Conservation (phyloP, 805 yeast genomes). For the Scheffersomyces lignosus region DNA sequence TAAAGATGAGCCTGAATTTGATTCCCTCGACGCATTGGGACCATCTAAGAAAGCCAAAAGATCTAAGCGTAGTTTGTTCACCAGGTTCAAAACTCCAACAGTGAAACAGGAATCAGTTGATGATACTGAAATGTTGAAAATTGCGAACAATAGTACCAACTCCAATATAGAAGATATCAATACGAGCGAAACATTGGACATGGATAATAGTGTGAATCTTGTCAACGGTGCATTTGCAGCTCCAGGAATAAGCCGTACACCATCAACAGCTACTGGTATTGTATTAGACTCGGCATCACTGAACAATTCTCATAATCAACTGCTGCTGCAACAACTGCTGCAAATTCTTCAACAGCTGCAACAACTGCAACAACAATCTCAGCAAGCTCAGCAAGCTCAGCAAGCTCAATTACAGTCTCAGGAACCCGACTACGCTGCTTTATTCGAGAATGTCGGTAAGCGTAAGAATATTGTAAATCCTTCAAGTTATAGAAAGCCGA, state of each 20-base stretch:
- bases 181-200: constrained; percentile 7
- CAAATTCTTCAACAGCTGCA: constrained; percentile 3
- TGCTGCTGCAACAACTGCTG: no score
- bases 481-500: constrained; percentile 23
- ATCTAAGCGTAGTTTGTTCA: constrained; percentile 37
- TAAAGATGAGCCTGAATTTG: constrained; percentile 20
- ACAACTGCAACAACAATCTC: constrained; percentile 6
- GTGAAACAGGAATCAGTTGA: background rate
- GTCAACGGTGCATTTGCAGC: constrained; percentile 10
- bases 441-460: constrained; percentile 44
- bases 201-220: constrained; percentile 5
- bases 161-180: constrained; percentile 10
- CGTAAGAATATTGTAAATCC: constrained; percentile 30
- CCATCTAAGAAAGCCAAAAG: constrained; percentile 29
- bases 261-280: constrained; percentile 15
- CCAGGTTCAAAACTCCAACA: constrained; percentile 32
- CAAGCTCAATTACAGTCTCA: background rate
- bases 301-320: constrained; percentile 15
- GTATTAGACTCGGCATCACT: constrained; percentile 15
- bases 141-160: constrained; percentile 6
- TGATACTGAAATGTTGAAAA: background rate
- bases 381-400: background rate
- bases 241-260: constrained; percentile 18
- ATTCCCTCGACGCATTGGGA: constrained; percentile 9
- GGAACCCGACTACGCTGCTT: constrained; percentile 45